Conservation (phyloP, 768 basidiomycete genomes). For the Amanita polypyramis region DNA sequence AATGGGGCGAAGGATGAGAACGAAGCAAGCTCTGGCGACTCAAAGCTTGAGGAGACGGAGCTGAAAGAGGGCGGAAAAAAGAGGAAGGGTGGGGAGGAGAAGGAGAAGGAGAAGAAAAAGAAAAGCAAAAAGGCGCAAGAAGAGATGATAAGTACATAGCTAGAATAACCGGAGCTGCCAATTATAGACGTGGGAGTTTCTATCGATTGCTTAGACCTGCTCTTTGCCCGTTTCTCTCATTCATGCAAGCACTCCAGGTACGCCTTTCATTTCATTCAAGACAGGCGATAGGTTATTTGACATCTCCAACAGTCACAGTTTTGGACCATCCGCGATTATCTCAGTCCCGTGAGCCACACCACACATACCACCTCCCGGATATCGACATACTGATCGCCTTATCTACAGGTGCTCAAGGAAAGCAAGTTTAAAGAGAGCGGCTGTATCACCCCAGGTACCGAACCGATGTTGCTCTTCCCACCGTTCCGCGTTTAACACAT, state of each 20-base stretch:
- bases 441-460: constrained; percentile 83
- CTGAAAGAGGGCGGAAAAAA: too few relatives aligned
- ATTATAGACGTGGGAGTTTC: constrained; percentile 10
- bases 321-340: constrained; percentile 90
- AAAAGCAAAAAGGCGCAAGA: constrained; percentile 18
- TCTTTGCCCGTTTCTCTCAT: constrained; percentile 16
- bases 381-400: constrained; percentile 23
- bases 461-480: neutral
- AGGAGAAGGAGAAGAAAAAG: neutral
- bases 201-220: constrained; percentile 11
- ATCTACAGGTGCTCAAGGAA: constrained; percentile 79
- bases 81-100: too few relatives aligned
- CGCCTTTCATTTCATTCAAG: neutral
- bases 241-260: constrained; percentile 35
- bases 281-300: constrained; percentile 3
- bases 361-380: constrained; percentile 12
- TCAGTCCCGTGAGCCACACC: constrained; percentile 60
- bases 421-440: constrained; percentile 99
- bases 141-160: constrained; percentile 13
- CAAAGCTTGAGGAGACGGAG: too few relatives aligned
- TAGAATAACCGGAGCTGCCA: constrained; percentile 8
- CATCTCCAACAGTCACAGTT: constrained; percentile 61
- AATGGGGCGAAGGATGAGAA: too few relatives aligned
- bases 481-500: constrained; percentile 5
- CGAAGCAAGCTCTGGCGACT: too few relatives aligned